phyloP scores from a whole-genome alignment of 805 yeast genomes.

The Pachysolen tannophilus region DNA sequence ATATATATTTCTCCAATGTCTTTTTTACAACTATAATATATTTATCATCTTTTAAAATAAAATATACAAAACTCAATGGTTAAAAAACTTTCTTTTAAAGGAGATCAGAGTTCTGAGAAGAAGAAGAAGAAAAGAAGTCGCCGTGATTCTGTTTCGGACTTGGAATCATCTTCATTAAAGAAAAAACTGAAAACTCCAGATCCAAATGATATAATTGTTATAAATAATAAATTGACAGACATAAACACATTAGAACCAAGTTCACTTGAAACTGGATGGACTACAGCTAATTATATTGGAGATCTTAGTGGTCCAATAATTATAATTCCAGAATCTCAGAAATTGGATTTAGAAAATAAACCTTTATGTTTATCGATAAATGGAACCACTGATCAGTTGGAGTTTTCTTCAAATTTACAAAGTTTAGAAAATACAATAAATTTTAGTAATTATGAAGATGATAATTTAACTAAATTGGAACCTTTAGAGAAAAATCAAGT shows the following conservation, averaged over 20 bases:
- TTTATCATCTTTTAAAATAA: too few species aligned
- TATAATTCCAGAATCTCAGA: constrained; percentile 11
- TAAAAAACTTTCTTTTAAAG: constrained; percentile 23
- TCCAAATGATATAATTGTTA: constrained; percentile 11
- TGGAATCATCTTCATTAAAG: not conserved
- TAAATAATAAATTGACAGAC: constrained; percentile 16
- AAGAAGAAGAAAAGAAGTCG: constrained; percentile 7
- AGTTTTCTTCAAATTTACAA: constrained; percentile 10
- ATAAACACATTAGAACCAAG: constrained; percentile 13
- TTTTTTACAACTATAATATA: too few species aligned
- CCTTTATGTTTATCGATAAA: constrained; percentile 13
- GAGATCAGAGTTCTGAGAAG: constrained; percentile 17
- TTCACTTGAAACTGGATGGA: constrained; percentile 22
- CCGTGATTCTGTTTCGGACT: not conserved
- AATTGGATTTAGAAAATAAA: too few species aligned
- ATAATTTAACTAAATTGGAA: constrained; percentile 13
- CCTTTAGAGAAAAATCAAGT: constrained; percentile 21
- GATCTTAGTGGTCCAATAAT: constrained; percentile 21
- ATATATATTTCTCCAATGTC: too few species aligned
- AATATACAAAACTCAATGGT: too few species aligned
- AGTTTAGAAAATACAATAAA: constrained; percentile 12
- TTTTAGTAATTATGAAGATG: constrained; percentile 10
- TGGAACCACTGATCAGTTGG: constrained; percentile 9
- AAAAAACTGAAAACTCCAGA: constrained; percentile 1
- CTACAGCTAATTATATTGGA: constrained; percentile 12